phyloP scores from a whole-genome alignment of 192 early-diverging fungal genomes.

The Chytriomyces sp. region DNA sequence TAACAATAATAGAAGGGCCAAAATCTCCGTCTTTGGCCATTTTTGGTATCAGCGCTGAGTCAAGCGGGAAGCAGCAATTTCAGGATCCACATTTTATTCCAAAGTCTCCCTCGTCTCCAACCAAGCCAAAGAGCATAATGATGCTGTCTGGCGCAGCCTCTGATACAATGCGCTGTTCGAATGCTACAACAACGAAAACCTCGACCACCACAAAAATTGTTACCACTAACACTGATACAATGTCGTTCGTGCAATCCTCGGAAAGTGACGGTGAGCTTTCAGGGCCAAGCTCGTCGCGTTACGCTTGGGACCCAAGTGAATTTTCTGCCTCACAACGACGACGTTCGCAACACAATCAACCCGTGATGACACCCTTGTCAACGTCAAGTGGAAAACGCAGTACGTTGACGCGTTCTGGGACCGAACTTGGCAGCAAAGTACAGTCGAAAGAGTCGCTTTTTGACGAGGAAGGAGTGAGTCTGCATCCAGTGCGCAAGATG shows the following conservation, averaged over 20 bases:
- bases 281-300: background rate
- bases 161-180: background rate
- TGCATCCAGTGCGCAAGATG: slow-evolving; percentile 8
- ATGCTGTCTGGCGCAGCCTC: background rate
- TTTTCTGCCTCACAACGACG: slow-evolving; percentile 5
- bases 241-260: background rate
- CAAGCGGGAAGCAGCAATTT: background rate
- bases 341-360: background rate
- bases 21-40: background rate
- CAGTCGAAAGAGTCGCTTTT: slow-evolving; percentile 11
- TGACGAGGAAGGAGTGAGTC: slow-evolving; percentile 24
- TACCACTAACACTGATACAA: background rate
- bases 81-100: background rate
- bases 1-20: too few relatives aligned
- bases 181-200: background rate
- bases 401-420: background rate
- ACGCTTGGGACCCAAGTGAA: slow-evolving; percentile 18
- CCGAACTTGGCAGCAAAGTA: background rate
- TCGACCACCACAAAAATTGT: background rate
- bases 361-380: slow-evolving; percentile 7
- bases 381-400: too few relatives aligned
- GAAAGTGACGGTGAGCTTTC: background rate
- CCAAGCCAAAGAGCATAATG: background rate
- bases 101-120: background rate
- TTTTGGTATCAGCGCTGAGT: background rate